Base-by-base conservation (phyloP, 2,329 filamentous ascomycete species). In the Anisogramma anomala region DNA sequence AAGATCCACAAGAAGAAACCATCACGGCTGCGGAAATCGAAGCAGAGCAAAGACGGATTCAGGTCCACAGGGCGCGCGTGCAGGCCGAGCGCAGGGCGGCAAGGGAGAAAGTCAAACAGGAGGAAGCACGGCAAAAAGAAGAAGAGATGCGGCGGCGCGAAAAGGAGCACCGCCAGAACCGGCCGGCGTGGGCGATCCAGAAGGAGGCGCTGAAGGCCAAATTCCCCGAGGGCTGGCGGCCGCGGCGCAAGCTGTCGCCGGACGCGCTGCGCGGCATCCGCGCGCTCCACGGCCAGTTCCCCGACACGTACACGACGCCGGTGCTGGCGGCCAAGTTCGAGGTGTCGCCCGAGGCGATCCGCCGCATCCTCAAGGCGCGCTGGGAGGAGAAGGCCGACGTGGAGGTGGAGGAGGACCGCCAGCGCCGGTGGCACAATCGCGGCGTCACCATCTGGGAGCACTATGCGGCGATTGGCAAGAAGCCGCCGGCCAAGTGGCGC, bases 221-320 rank as follows among this genome's bases (percentile, higher is more conserved):
- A 55, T 91, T 95, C 49, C 77, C 77, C 2, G 74, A 80, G 6
- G 77, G 80, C 8, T 98, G 89, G 88, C 71, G 72, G 20, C 89
- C 91, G 22, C 72, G 74, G 36, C 95, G 94, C 61, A 80, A 80
- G 44, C 71, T 98, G 8, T 96, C 91, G 0, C 91, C 91, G 0
- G 89, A 96, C 59, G 86, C 88, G 1, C 68, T 95, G 23, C 80
- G 84, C n/a, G 88, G 87, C 31, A 94, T 98, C 51, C 79, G 87
- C 31, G 80, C 84, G 15, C 68, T 98, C 25, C 77, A 95, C 58
- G 66, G 72, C 19, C 79, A 86, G 51, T 81, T 86, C 48, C 86
- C 89, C 0, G 71, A 82, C 2, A 69, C 72, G 43, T 95, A 87
- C 64, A 83, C 81, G 3, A 93, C 83, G 1, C 61, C 71, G 13